These are phyloP conservation scores for Parascedosporium putredinis DNA, from an alignment of 2,329 filamentous ascomycete species.

Conservation along the genomic window DNA sequence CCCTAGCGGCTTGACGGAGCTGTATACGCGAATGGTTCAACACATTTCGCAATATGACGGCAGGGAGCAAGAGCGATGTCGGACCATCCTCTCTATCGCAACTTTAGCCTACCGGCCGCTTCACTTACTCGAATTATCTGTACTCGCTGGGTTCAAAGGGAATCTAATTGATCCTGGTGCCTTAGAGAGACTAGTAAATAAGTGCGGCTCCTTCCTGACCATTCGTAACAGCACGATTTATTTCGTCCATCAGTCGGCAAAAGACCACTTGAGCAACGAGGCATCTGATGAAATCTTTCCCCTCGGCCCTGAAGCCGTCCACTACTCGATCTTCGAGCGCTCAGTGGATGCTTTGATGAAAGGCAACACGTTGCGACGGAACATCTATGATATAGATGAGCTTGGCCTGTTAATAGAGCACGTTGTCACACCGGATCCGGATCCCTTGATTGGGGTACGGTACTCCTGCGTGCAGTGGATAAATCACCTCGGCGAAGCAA, in stretches of 20 bases:
- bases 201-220: conserved; percentile 28
- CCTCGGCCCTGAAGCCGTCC: conserved; percentile 18
- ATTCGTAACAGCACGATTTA: conserved; percentile 19
- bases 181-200: conserved; percentile 19
- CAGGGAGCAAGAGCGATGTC: conserved; percentile 20
- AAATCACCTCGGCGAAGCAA: conserved; percentile 14
- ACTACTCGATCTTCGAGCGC: conserved; percentile 17
- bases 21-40: conserved; percentile 28
- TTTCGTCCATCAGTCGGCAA: conserved; percentile 32
- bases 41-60: conserved; percentile 20
- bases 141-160: conserved; percentile 13
- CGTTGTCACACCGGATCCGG: not conserved
- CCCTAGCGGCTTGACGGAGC: conserved; percentile 21
- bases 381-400: not conserved
- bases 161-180: conserved; percentile 10
- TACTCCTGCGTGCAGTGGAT: conserved; percentile 23
- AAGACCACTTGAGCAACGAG: conserved; percentile 28
- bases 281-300: conserved; percentile 18
- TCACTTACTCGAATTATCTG: conserved; percentile 21
- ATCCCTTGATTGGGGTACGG: not conserved
- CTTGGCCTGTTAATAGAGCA: not conserved
- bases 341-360: not conserved
- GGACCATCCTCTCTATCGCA: conserved; percentile 21
- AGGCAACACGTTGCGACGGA: too few relatives aligned
- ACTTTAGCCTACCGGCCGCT: conserved; percentile 25